Base-by-base conservation (phyloP, 768 basidiomycete species). In the Hygrocybe coccinea region DNA sequence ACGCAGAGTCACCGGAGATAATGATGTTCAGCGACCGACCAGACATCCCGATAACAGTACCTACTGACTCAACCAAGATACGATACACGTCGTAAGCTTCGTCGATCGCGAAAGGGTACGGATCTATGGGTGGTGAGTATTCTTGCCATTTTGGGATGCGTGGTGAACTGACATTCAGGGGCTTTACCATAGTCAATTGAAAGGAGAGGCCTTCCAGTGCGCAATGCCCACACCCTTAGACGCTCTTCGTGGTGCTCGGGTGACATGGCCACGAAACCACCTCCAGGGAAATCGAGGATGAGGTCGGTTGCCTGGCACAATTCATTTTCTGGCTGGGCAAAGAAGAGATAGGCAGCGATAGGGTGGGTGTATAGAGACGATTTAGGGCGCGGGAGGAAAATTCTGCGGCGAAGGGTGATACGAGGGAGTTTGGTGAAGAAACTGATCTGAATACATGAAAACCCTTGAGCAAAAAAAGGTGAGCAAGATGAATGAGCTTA, bases 201-300 rank as follows among this genome's bases (percentile, higher is more conserved):
- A 37, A 98, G 73, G 2, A 97, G 81, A 12, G 90, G 89, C 64
- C 83, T 85, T 11, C 86, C 80, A 0, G 90, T 91, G 47, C 76
- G 77, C 33, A 82, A 73, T 3, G 94, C 89, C 95, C 97, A 98
- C 62, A 79, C 78, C 51, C 90, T 77, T 54, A 97, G 76, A 12
- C 97, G 81, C 67, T 98, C 95, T 71, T 97, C 95, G 61, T 99
- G 97, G 69, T 97, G 94, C 64, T 91, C 88, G 2, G 97, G 97
- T 5, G 80, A 82, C 94, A 98, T 97, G 21, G 92, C 89, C 49
- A 98, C 86, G 69, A 97, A 99, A 0, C 97, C 97, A 5, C 97
- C 97, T 4, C 97, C 97, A 12, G 97, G 95, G 55, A 91, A 85
- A 65, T 98, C 97, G 24, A 97, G 74, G 37, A 97, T 86, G 21